Conservation (phyloP, 139 green algal species). For the Chlamydomonas sp. region DNA sequence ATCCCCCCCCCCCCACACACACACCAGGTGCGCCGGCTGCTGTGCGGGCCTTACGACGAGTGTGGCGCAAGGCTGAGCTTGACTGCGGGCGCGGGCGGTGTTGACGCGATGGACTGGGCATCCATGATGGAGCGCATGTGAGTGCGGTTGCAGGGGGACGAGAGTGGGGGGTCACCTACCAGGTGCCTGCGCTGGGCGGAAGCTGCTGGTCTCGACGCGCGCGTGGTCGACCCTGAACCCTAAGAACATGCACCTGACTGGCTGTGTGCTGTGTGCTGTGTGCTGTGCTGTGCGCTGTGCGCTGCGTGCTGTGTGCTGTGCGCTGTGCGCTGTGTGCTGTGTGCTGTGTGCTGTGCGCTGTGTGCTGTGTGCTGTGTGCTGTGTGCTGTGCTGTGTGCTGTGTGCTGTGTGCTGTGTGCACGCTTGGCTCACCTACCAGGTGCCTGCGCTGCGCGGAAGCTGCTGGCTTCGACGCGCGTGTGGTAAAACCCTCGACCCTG, state of each 20-base stretch:
- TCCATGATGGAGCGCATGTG: constrained; percentile 94
- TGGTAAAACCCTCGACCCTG: constrained; percentile 37
- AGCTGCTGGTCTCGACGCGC: background rate
- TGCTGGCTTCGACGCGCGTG: constrained; percentile 24
- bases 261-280: background rate
- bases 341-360: too few species aligned
- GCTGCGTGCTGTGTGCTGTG: too few species aligned
- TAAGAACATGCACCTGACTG: background rate
- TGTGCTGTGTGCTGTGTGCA: too few species aligned
- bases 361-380: too few species aligned
- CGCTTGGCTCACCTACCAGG: background rate
- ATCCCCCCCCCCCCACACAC: too few species aligned
- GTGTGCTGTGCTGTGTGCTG: too few species aligned
- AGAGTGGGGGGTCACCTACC: too few species aligned
- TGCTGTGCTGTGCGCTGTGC: too few species aligned
- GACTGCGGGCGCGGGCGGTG: constrained; percentile 69
- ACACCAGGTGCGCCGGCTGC: constrained; percentile 59
- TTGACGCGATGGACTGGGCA: constrained; percentile 88
- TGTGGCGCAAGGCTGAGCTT: constrained; percentile 36
- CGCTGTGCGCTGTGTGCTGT: too few species aligned
- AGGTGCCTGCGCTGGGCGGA: constrained; percentile 8
- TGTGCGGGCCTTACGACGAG: constrained; percentile 58
- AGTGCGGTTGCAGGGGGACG: constrained; percentile 52
- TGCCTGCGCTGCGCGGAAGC: constrained; percentile 51
- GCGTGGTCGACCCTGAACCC: background rate